phyloP scores from a whole-genome alignment of 2,329 filamentous ascomycete genomes.

The Mariannaea elegans region DNA sequence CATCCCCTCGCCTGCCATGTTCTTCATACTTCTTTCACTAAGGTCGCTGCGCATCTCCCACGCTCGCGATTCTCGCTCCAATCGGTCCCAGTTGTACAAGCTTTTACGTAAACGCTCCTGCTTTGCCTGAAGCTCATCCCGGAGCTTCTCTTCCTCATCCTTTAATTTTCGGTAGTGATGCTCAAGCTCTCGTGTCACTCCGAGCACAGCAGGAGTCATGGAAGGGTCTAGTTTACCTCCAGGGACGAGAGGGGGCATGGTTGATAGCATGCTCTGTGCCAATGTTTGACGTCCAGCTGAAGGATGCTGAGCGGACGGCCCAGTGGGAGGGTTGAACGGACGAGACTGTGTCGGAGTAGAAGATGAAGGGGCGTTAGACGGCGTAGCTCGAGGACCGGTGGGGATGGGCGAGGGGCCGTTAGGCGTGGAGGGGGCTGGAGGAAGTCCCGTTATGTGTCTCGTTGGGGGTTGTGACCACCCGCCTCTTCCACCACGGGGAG shows the following conservation, averaged over 20 bases:
- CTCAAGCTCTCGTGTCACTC: slow-evolving; percentile 63
- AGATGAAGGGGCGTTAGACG: slow-evolving; percentile 45
- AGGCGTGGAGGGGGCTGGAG: slow-evolving; percentile 51
- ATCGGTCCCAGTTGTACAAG: slow-evolving; percentile 62
- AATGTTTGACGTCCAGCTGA: slow-evolving; percentile 54
- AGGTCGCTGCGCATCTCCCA: slow-evolving; percentile 66
- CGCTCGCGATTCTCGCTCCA: slow-evolving; percentile 62
- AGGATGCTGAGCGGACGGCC: slow-evolving; percentile 55
- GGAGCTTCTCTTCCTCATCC: slow-evolving; percentile 66
- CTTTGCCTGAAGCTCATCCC: slow-evolving; percentile 61
- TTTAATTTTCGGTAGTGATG: slow-evolving; percentile 62
- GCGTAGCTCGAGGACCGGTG: slow-evolving; percentile 56
- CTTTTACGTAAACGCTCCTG: slow-evolving; percentile 64
- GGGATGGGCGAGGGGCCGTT: slow-evolving; percentile 54
- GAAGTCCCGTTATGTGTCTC: slow-evolving; percentile 46
- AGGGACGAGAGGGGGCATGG: slow-evolving; percentile 60
- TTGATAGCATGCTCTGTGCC: slow-evolving; percentile 61
- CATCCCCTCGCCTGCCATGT: slow-evolving; percentile 63
- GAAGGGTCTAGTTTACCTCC: slow-evolving; percentile 64
- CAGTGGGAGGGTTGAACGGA: slow-evolving; percentile 67
- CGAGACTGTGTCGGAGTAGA: slow-evolving; percentile 53
- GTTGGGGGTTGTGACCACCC: slow-evolving; percentile 51
- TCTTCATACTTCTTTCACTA: slow-evolving; percentile 65
- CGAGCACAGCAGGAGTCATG: slow-evolving; percentile 53
- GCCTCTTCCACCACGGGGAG: slow-evolving; percentile 56